Percentiles rank a stretch among this genome's conserved stretches.
Evolutionary conservation across 768 basidiomycete genomes (phyloP).

Genomic region (Neoboletus brunneissimus): DNA sequence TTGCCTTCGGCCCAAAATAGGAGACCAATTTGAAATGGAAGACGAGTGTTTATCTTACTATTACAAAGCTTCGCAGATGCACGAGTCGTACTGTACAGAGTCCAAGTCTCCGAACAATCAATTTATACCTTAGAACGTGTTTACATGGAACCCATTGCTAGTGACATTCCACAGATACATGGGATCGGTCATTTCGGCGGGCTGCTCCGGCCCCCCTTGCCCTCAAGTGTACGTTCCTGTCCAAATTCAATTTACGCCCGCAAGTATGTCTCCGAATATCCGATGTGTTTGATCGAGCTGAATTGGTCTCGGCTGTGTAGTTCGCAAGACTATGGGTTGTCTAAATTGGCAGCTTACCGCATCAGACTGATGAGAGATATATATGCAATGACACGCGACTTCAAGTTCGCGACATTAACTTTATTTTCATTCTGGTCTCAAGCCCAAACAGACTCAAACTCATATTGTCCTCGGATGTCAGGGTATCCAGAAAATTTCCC

Average conservation of each 20-base stretch:
- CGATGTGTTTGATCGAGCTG: slow-evolving; percentile 21
- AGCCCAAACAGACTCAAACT: background rate
- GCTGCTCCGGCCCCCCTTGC: background rate
- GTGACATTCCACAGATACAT: background rate
- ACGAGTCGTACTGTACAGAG: background rate
- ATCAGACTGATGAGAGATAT: slow-evolving; percentile 12
- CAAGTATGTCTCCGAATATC: slow-evolving; percentile 4
- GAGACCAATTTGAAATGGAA: too few relatives aligned
- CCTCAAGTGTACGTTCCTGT: background rate
- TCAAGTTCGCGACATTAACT: slow-evolving; percentile 13
- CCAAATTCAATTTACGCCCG: background rate
- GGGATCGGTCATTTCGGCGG: background rate
- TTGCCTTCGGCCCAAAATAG: background rate
- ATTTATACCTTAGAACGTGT: background rate
- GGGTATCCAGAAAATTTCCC: background rate
- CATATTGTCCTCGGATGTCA: slow-evolving; percentile 22
- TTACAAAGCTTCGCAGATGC: background rate
- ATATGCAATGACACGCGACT: slow-evolving; percentile 15
- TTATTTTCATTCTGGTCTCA: slow-evolving; percentile 17
- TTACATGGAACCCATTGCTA: background rate
- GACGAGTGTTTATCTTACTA: too few relatives aligned
- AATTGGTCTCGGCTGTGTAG: slow-evolving; percentile 7
- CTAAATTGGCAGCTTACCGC: slow-evolving; percentile 2
- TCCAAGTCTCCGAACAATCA: background rate
- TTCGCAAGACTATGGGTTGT: background rate